Conservation (phyloP, 2,329 filamentous ascomycete species). For the Diatrype stigma region DNA sequence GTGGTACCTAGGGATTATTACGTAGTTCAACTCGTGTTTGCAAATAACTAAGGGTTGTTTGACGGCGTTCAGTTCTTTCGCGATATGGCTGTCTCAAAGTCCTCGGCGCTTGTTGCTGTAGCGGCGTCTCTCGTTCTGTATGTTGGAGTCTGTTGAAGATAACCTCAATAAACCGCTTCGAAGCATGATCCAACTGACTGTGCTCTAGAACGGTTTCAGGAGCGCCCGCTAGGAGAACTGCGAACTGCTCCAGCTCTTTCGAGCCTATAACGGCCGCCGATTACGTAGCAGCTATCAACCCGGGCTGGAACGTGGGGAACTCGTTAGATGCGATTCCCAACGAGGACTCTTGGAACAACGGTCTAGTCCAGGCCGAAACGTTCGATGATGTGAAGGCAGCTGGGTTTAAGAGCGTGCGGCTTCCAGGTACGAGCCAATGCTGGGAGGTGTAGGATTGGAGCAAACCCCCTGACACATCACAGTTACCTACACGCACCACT, state of each 20-base stretch:
- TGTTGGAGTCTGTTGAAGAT: neutral
- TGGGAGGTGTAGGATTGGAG: too few relatives aligned
- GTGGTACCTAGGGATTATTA: too few relatives aligned
- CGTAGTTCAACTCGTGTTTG: too few relatives aligned
- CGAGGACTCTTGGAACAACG: slow-evolving; percentile 58
- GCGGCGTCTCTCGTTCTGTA: neutral
- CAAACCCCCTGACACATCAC: neutral
- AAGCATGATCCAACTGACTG: neutral
- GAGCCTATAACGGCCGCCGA: slow-evolving; percentile 39
- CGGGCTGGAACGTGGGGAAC: slow-evolving; percentile 60
- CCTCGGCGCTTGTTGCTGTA: neutral
- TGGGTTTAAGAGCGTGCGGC: slow-evolving; percentile 54
- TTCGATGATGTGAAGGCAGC: slow-evolving; percentile 48
- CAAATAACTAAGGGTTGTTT: too few relatives aligned
- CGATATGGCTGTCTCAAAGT: neutral
- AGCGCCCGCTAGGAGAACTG: neutral
- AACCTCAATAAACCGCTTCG: neutral
- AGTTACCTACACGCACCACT: slow-evolving; percentile 58
- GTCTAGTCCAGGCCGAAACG: slow-evolving; percentile 42
- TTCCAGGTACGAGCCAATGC: slow-evolving; percentile 36
- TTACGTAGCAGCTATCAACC: slow-evolving; percentile 44
- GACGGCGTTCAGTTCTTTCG: too few relatives aligned
- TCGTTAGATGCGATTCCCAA: slow-evolving; percentile 52
- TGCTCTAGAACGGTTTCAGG: neutral
- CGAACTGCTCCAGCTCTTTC: slow-evolving; percentile 38